Percentiles rank a stretch among this genome's conserved stretches.
Evolutionary conservation across 495 filamentous ascomycete genomes (phyloP).

Genomic region (Corynascus novoguineensis): DNA sequence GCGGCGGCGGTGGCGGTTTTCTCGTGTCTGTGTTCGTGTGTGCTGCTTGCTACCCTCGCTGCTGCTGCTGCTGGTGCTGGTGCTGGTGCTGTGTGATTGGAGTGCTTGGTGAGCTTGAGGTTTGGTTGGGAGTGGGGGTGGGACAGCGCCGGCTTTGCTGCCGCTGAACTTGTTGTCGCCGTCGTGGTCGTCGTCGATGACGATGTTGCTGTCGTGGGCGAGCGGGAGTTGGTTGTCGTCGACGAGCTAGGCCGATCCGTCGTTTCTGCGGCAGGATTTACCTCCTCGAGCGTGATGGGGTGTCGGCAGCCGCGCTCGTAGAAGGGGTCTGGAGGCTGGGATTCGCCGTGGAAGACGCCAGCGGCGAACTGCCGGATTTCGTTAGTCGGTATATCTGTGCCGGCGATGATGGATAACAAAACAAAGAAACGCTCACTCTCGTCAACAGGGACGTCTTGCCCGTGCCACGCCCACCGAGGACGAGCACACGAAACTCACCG

Average conservation of each 20-base stretch:
- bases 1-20: background rate
- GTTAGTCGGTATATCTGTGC: background rate
- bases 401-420: background rate
- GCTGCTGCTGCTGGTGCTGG: no score
- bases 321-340: slow-evolving; percentile 23
- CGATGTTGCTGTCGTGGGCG: no score
- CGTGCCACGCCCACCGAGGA: slow-evolving; percentile 37
- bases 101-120: background rate
- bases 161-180: no score
- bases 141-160: no score
- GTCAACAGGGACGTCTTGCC: slow-evolving; percentile 43
- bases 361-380: slow-evolving; percentile 32
- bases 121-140: background rate
- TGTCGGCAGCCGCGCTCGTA: slow-evolving; percentile 33
- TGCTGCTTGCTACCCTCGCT: no score
- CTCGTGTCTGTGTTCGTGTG: background rate
- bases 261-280: no score
- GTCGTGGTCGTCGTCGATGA: no score
- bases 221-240: no score
- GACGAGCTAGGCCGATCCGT: no score
- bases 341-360: slow-evolving; percentile 23
- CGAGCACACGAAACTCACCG: slow-evolving; percentile 38
- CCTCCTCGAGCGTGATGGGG: slow-evolving; percentile 28
- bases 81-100: no score
- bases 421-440: slow-evolving; percentile 23